These are phyloP conservation scores for Tetracentron sinense DNA, from an alignment of 164 flowering plant genomes.

Conservation along the genomic window DNA sequence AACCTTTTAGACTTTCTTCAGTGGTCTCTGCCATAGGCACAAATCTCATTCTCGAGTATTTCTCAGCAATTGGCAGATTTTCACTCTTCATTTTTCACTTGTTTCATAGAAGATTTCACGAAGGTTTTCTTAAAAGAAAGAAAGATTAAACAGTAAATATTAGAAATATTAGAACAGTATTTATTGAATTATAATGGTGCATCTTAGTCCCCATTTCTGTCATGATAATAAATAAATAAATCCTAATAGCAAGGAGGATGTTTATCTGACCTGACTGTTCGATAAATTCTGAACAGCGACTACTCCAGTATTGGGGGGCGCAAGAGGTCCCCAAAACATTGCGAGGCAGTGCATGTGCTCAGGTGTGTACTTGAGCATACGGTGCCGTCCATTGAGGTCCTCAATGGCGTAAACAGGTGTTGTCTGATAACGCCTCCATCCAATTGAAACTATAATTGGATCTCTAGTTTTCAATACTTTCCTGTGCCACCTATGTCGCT, in stretches of 20 bases:
- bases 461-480: slow-evolving; percentile 87
- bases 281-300: slow-evolving; percentile 83
- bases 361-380: slow-evolving; percentile 94
- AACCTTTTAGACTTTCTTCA: too few relatives aligned
- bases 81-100: too few relatives aligned
- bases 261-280: slow-evolving; percentile 61
- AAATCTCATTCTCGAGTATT: not conserved
- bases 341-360: slow-evolving; percentile 99
- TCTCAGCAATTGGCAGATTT: too few relatives aligned
- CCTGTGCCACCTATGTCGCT: slow-evolving; percentile 90
- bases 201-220: too few relatives aligned
- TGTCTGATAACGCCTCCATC: slow-evolving; percentile 97
- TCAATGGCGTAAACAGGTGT: slow-evolving; percentile 83
- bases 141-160: too few relatives aligned
- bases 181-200: too few relatives aligned
- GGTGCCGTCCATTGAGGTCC: slow-evolving; percentile 81
- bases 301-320: slow-evolving; percentile 85
- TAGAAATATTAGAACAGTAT: too few relatives aligned
- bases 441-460: slow-evolving; percentile 85
- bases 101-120: too few relatives aligned
- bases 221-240: not conserved
- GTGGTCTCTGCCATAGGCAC: not conserved
- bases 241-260: not conserved
- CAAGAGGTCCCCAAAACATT: slow-evolving; percentile 97
- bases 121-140: too few relatives aligned